Percentiles rank a stretch among this genome's conserved stretches.
These are phyloP conservation scores for Kwoniella mangroviensis DNA, from an alignment of 768 basidiomycete species.

Conservation along the genomic window DNA sequence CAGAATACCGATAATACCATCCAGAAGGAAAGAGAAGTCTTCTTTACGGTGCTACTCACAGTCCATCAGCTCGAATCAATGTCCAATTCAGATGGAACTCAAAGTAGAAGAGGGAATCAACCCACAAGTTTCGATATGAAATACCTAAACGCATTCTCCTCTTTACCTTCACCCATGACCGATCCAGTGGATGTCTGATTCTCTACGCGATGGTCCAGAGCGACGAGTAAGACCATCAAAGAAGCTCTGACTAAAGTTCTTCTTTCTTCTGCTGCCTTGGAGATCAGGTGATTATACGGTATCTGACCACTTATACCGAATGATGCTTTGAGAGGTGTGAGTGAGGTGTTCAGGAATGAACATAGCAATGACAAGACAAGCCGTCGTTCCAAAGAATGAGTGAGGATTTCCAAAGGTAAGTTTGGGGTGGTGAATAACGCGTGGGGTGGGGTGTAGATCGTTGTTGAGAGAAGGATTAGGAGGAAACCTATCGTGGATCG, in stretches of 20 bases:
- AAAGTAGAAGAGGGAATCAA: constrained; percentile 8
- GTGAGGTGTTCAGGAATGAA: constrained; percentile 84
- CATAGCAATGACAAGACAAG: constrained; percentile 89
- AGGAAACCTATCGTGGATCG: constrained; percentile 62
- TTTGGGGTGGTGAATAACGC: constrained; percentile 72
- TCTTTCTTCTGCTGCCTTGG: constrained; percentile 79
- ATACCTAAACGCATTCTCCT: constrained; percentile 81
- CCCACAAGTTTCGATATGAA: constrained; percentile 86
- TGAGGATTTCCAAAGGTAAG: constrained; percentile 76
- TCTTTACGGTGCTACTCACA: constrained; percentile 75
- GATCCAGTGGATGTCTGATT: constrained; percentile 1
- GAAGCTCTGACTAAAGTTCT: constrained; percentile 73
- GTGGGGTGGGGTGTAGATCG: constrained; percentile 79
- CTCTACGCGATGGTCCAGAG: constrained; percentile 54
- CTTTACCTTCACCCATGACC: constrained; percentile 47
- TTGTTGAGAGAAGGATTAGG: constrained; percentile 82
- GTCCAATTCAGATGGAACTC: background rate
- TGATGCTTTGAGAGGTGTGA: constrained; percentile 38
- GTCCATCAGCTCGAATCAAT: constrained; percentile 14
- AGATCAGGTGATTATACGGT: constrained; percentile 87
- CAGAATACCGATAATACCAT: constrained; percentile 65
- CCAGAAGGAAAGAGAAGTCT: constrained; percentile 83
- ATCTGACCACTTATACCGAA: constrained; percentile 62
- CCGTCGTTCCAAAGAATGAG: constrained; percentile 67
- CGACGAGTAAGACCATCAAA: constrained; percentile 71